Percentiles rank a stretch among this genome's conserved stretches.
These are phyloP conservation scores for Suillus spraguei DNA, from an alignment of 768 basidiomycete genomes.

Conservation along the genomic window DNA sequence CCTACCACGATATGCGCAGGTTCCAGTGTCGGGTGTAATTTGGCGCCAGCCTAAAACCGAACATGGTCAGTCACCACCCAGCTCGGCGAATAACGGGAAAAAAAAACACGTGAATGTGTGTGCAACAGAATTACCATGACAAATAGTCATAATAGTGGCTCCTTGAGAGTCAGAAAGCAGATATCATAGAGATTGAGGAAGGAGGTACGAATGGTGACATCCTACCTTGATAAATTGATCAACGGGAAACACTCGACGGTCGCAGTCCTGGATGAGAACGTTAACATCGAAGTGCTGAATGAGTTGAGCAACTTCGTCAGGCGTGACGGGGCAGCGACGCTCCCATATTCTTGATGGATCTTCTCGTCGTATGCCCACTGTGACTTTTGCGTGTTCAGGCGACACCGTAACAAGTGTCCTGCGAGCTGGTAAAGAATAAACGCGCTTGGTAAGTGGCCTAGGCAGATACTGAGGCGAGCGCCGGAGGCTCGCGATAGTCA, in stretches of 20 bases:
- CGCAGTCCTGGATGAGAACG: conserved; percentile 78
- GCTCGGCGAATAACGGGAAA: not conserved
- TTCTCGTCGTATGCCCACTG: conserved; percentile 70
- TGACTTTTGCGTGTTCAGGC: conserved; percentile 34
- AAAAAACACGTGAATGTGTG: not conserved
- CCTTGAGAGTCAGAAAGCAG: not conserved
- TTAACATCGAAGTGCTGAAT: conserved; percentile 55
- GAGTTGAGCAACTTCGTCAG: conserved; percentile 66
- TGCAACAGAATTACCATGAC: conserved; percentile 1
- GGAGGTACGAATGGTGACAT: conserved; percentile 8
- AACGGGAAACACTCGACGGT: conserved; percentile 70
- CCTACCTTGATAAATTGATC: conserved; percentile 68
- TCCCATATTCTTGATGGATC: conserved; percentile 86
- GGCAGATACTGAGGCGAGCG: conserved; percentile 13
- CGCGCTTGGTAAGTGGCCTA: conserved; percentile 20
- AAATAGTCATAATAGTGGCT: conserved; percentile 5
- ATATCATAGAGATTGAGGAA: conserved; percentile 8
- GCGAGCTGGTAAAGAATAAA: conserved; percentile 18
- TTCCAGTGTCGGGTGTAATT: conserved; percentile 53
- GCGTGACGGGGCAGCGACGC: conserved; percentile 80
- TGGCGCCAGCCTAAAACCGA: conserved; percentile 71
- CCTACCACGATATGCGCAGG: conserved; percentile 79
- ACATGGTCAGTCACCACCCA: not conserved
- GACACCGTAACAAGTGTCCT: conserved; percentile 25
- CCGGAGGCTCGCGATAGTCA: conserved; percentile 11